A percentile compares a stretch with the other conserved stretches of the same genome.
phyloP scores from a whole-genome alignment of 352 stramenopile species.

The Halophytophthora batemanensis region DNA sequence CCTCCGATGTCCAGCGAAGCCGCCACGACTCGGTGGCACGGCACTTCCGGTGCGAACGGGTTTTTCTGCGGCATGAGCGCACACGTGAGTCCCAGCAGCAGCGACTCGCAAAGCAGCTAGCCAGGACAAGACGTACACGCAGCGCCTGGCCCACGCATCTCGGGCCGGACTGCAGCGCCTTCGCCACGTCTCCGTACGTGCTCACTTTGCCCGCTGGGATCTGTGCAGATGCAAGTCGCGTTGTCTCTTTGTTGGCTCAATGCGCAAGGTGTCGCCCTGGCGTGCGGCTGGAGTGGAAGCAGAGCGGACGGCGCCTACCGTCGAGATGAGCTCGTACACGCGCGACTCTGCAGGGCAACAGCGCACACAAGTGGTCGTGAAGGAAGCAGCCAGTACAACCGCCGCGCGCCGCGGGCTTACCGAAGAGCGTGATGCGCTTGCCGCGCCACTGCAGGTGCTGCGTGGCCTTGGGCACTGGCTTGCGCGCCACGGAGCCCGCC shows the following conservation, averaged over 20 bases:
- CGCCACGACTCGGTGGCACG: conserved; percentile 79
- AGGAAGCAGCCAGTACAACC: not conserved
- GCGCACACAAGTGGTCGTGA: not conserved
- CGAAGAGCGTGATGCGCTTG: conserved; percentile 68
- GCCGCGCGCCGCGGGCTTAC: conserved; percentile 24
- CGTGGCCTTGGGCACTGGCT: conserved; percentile 26
- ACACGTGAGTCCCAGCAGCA: conserved; percentile 1
- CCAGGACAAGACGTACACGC: conserved; percentile 37
- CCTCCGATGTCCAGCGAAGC: conserved; percentile 62
- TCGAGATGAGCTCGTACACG: conserved; percentile 81
- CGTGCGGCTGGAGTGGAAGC: not conserved
- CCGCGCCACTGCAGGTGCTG: conserved; percentile 69
- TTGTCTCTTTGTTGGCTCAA: not conserved
- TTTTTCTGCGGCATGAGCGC: conserved; percentile 50
- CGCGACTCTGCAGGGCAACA: conserved; percentile 40
- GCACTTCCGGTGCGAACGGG: conserved; percentile 73
- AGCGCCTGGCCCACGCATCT: conserved; percentile 78
- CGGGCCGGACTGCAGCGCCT: conserved; percentile 57
- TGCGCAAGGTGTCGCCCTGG: too few species aligned
- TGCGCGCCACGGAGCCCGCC: conserved; percentile 12
- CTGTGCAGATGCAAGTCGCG: conserved; percentile 16
- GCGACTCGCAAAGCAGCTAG: not conserved
- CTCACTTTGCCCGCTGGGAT: conserved; percentile 77
- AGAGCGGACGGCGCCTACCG: conserved; percentile 19
- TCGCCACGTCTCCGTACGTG: conserved; percentile 71